Base-by-base conservation (phyloP, 1,139 yeast genomes). In the Geotrichum aggregatum region DNA sequence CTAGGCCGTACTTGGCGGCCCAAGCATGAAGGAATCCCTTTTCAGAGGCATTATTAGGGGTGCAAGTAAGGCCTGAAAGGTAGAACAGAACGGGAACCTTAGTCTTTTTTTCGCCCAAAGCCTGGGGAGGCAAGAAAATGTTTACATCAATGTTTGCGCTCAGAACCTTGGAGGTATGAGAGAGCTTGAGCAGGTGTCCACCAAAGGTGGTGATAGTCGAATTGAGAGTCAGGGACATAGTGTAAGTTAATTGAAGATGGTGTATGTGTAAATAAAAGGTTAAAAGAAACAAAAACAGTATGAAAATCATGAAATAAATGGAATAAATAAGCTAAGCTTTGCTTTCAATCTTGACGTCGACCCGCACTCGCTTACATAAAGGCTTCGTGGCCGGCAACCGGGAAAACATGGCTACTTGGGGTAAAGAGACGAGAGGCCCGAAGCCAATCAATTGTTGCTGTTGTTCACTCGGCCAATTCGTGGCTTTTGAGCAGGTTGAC, bases 1-100 rank as follows among this genome's bases (percentile, higher is more conserved):
- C 96, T 67, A 92, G 83, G 1, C 95, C 95, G 64, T 80, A 80
- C 64, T 84, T 78, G 59, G 83, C 78, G 8, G 96, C 96, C 68
- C 82, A 83, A 56, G 83, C 80, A 63, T 85, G 92, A 73, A 94
- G 79, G 62, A 82, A 87, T 1, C 97, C 95, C 77, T 92, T 92
- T 65, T 92, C 98, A n/a, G 87, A 76, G 54, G 95, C 96, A 67
- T 91, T 92, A 70, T 87, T 82, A 42, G 97, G 97, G 1, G 95
- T 84, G 67, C 98, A 92, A 1, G 97, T 88, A 61, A 92, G 76
- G 0, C 98, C 98, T 2, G 96, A 85, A 31, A 92, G 77, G 66
- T 84, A 92, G 58, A 86, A 68, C 56, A 92, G 68, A 0, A 87
- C 88, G 0, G 98, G 98, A 18, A 84, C 69, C 47, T 68, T 66